Base-by-base conservation (phyloP, 495 filamentous ascomycete species). In the Collariella sp. region DNA sequence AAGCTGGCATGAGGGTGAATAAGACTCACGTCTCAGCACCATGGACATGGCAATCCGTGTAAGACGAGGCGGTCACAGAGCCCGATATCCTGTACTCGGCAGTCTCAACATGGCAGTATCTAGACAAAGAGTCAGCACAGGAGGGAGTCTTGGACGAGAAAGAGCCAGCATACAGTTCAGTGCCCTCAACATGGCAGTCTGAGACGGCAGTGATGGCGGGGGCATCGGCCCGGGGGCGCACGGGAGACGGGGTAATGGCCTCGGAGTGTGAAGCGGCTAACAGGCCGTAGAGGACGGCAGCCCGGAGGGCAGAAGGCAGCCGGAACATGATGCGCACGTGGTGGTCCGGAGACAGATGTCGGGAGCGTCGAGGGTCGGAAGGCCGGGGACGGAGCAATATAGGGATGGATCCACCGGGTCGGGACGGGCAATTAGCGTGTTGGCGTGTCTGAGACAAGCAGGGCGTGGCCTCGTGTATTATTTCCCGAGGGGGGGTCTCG, bases 201-300 rank as follows among this genome's bases (percentile, higher is more conserved):
- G 61, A 63, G 7, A 57, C 47, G 23, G 58, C 61, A 13, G 60
- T 65, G 20, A 58, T 22, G 54, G 36, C 29, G 13, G 57, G n/a
- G 22, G 43, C 31, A 12, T 36, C 34, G 50, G 39, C 33, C 38
- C 26, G 5, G 26, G 50, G 46, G 7, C 41, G 50, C 10, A 60
- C 24, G 19, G 52, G 36, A 42, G 56, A n/a, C 7, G 33, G 46
- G 5, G 52, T 52, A 15, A 42, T 45, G 33, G 44, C 24, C 16
- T 40, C 47, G 38, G 40, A 5, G 15, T 42, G 36, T 10, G 53
- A 33, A 26, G 35, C 40, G 12, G 57, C 52, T 18, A 65, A 29
- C 24, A 63, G 52, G 18, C 44, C 55, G 23, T 34, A 58, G 33
- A 65, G 47, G 50, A 44, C 33, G 9, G 50, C 48, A n/a, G 42